Evolutionary conservation across 345 rosid species (phyloP).

Genomic region (Gossypioides kirkii): DNA sequence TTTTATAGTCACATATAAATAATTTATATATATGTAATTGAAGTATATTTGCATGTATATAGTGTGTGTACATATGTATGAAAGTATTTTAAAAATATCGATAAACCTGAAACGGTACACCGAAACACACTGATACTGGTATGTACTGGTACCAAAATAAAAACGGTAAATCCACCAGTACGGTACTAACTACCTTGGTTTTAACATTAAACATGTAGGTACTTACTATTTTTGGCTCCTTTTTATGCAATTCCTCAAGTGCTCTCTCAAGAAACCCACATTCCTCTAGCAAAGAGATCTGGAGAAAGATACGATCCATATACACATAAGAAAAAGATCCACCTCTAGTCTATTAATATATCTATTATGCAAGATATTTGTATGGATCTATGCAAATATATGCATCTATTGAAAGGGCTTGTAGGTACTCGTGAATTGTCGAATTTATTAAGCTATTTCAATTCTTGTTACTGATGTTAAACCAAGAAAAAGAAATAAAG

Average conservation of each 20-base stretch:
- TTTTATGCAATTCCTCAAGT: constrained; percentile 74
- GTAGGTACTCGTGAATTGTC: not conserved
- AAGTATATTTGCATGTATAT: too few relatives aligned
- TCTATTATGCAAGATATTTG: not conserved
- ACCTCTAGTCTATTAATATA: not conserved
- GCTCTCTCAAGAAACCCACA: constrained; percentile 62
- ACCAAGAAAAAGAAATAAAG: not conserved
- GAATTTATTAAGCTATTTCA: not conserved
- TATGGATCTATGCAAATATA: not conserved
- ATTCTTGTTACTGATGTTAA: not conserved
- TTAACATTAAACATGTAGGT: not conserved
- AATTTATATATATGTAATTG: too few relatives aligned
- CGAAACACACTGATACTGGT: too few relatives aligned
- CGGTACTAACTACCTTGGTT: too few relatives aligned
- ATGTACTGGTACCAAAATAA: too few relatives aligned
- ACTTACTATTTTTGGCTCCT: constrained; percentile 74
- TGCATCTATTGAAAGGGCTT: not conserved
- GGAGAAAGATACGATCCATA: constrained; percentile 18
- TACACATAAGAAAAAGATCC: not conserved
- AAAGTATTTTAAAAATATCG: too few relatives aligned
- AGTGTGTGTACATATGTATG: too few relatives aligned
- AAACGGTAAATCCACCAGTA: too few relatives aligned
- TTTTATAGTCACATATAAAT: too few relatives aligned
- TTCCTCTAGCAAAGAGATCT: constrained; percentile 93
- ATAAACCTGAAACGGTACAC: too few relatives aligned